These are phyloP conservation scores for Dysphania ambrosioides DNA, from an alignment of 148 eudicot genomes.

Conservation along the genomic window DNA sequence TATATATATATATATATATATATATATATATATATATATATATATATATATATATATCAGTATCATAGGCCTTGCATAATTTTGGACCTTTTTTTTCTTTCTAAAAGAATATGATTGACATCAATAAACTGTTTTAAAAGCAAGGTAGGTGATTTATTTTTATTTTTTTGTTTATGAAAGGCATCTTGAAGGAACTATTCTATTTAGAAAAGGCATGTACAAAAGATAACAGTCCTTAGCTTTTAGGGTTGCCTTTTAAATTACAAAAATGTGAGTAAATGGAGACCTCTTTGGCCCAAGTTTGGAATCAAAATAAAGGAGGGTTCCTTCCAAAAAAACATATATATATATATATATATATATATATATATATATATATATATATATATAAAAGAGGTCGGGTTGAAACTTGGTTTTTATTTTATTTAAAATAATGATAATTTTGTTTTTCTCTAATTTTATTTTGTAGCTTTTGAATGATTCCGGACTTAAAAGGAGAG, in stretches of 20 bases:
- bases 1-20: too few relatives aligned
- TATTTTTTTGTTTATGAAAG: conserved; percentile 1
- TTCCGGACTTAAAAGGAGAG: conserved; percentile 49
- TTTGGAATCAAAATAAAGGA: conserved; percentile 27
- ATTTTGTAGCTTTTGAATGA: conserved; percentile 44
- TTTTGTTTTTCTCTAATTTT: conserved; percentile 13
- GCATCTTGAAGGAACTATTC: conserved; percentile 31
- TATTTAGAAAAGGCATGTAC: conserved; percentile 25
- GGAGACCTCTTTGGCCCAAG: conserved; percentile 22
- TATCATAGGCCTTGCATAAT: too few relatives aligned
- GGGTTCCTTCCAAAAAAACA: too few relatives aligned
- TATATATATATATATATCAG: too few relatives aligned
- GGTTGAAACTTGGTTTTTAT: conserved; percentile 4
- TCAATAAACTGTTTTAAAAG: conserved; percentile 17
- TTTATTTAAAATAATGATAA: conserved; percentile 2
- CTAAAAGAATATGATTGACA: too few relatives aligned
- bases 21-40: too few relatives aligned
- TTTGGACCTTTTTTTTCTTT: too few relatives aligned
- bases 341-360: too few relatives aligned
- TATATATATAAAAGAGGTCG: too few relatives aligned
- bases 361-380: too few relatives aligned
- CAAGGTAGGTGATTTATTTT: background rate
- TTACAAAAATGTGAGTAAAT: conserved; percentile 10
- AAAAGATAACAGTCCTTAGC: conserved; percentile 29
- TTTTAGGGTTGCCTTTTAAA: conserved; percentile 31